phyloP scores from a whole-genome alignment of 2,329 filamentous ascomycete genomes.

The Nectriaceae sp. region DNA sequence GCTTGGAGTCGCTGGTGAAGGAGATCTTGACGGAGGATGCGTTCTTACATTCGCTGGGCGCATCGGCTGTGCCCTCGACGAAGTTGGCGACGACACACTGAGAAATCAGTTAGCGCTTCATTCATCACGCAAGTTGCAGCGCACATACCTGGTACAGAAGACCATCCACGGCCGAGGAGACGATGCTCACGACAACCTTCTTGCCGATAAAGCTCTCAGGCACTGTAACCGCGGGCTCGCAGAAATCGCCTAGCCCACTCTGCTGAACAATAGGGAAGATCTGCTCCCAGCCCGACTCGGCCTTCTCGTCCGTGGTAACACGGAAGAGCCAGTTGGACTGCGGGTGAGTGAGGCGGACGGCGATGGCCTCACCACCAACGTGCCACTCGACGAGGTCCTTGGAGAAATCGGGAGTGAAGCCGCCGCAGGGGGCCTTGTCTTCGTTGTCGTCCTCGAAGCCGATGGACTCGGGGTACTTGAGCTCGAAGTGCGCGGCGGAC shows the following conservation, averaged over 20 bases:
- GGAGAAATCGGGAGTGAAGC: constrained; percentile 49
- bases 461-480: constrained; percentile 50
- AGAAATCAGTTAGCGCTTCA: constrained; percentile 1
- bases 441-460: constrained; percentile 50
- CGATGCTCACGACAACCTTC: constrained; percentile 56
- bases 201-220: constrained; percentile 54
- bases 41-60: constrained; percentile 39
- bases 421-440: constrained; percentile 54
- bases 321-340: constrained; percentile 60
- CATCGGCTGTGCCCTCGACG: constrained; percentile 42
- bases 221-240: constrained; percentile 49
- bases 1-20: constrained; percentile 35
- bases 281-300: constrained; percentile 54
- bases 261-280: constrained; percentile 56
- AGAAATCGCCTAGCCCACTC: constrained; percentile 56
- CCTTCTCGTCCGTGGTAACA: constrained; percentile 52
- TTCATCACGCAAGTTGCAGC: not conserved
- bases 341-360: constrained; percentile 50
- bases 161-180: constrained; percentile 56
- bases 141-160: constrained; percentile 55
- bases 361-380: constrained; percentile 56
- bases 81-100: constrained; percentile 60
- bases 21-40: constrained; percentile 34
- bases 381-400: constrained; percentile 57
- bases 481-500: constrained; percentile 55